Base-by-base conservation (phyloP, 345 rosid species). In the Lagerstroemia speciosa region DNA sequence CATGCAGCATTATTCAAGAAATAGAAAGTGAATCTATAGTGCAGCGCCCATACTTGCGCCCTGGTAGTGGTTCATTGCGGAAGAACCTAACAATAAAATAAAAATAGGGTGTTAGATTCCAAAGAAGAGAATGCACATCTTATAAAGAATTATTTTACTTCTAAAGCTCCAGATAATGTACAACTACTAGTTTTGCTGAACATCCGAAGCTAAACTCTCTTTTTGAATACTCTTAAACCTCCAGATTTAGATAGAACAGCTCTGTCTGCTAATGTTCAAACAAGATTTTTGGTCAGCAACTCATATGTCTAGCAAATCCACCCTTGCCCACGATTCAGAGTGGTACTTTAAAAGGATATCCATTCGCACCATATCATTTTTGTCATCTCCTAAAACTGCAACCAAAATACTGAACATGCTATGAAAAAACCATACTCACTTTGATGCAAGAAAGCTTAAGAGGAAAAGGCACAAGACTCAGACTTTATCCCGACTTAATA, bases 21-120 rank as follows among this genome's bases (percentile, higher is more conserved):
- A 63, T 4, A n/a, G 41, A 63, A 63, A 63, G 12, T 38, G 24
- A 62, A 62, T 27, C 34, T 22, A 58, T 43, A 48, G 57, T 52
- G 58, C 48, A 27, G 48, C 24, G 62, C 26, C 27, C 77, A 57
- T 69, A 74, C 77, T 94, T 91, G 61, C 96, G 80, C 48, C 99
- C 99, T 1, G 98, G 95, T 53, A 82, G 78, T 46, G 96, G 96
- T 60, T 94, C 98, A 29, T 73, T 80, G 38, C 89, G 83, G 69
- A 94, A 94, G 73, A 58, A 75, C 67, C 78, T 75, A 33, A 0
- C 96, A 93, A 66, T 40, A 15, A 69, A 30, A 32, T n/a, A 32
- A 24, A 14, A 20, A 34, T 36, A 29, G 34, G 16, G 50, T 32
- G 22, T 65, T 14, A 65, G 67, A 38, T n/a, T 20, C 22, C n/a